Base-by-base conservation (phyloP, 371 early-diverging fungal genomes). In the Mucor piriformis region DNA sequence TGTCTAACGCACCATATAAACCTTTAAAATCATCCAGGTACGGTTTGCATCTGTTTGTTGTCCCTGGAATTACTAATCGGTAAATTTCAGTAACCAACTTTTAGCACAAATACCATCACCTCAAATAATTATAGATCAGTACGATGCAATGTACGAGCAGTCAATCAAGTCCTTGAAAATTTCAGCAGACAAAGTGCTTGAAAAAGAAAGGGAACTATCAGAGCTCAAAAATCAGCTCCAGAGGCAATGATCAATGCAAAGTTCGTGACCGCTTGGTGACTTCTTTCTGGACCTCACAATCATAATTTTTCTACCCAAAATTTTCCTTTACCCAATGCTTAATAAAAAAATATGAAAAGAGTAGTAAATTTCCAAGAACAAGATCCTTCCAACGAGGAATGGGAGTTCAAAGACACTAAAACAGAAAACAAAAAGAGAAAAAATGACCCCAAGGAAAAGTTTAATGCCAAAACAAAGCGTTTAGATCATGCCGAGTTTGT, bases 281-380 rank as follows among this genome's bases (percentile, higher is more conserved):
- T n/a, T 15, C 15, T 38, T 38, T 38, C 16, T 38, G 15, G 16
- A 38, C n/a, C n/a, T n/a, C n/a, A n/a, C n/a, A n/a, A n/a, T n/a
- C n/a, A n/a, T n/a, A n/a, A n/a, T n/a, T n/a, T n/a, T n/a, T 4
- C 11, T 12, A 18, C 7, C n/a, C n/a, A 42, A 42, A 42, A 42
- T 10, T 37, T 37, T 13, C 13, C 3, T 12, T 3, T 12, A 42
- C 18, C 42, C 8, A 42, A 42, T 42, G n/a, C 21, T 46, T 46
- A 24, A 46, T 24, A 46, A 46, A 24, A 44, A 44, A 23, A 13
- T 18, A 66, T 66, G 67, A 66, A 66, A n/a, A 47, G 67, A 58
- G 67, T 66, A 13, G 58, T 66, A 18, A 29, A 66, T 23, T 66
- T 66, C 25, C 52, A 66, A 44, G 67, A 66, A 32, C 29, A 57